phyloP scores from a whole-genome alignment of 106 monocot genomes.

The Iris macrosiphon region DNA sequence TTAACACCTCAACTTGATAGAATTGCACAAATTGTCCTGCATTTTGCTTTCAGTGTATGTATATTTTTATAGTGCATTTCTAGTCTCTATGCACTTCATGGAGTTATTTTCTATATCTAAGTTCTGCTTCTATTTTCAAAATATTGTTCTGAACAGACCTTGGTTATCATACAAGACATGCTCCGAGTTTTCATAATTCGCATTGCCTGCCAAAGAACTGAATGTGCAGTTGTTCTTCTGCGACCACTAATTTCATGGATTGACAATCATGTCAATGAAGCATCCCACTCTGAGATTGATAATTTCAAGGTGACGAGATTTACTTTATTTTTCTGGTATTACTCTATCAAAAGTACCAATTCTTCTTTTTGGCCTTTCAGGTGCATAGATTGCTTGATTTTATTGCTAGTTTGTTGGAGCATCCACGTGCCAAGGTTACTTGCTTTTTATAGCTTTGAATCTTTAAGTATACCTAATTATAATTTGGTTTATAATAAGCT shows the following conservation, averaged over 20 bases:
- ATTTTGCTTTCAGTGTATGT: slow-evolving; percentile 81
- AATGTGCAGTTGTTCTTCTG: slow-evolving; percentile 71
- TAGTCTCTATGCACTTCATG: too few relatives aligned
- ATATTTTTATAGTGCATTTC: neutral
- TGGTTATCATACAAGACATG: slow-evolving; percentile 84
- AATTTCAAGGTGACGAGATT: slow-evolving; percentile 52
- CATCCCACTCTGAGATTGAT: slow-evolving; percentile 46
- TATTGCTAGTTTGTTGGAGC: slow-evolving; percentile 74
- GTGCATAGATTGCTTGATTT: slow-evolving; percentile 76
- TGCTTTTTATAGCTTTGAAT: neutral
- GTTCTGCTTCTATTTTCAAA: neutral
- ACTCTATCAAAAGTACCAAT: slow-evolving; percentile 1
- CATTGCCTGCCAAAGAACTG: slow-evolving; percentile 60
- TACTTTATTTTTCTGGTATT: neutral
- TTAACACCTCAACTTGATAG: slow-evolving; percentile 66
- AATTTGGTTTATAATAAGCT: too few relatives aligned
- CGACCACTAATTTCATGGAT: slow-evolving; percentile 72
- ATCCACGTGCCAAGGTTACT: slow-evolving; percentile 65
- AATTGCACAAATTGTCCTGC: slow-evolving; percentile 63
- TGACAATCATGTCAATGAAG: slow-evolving; percentile 32
- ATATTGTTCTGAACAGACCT: slow-evolving; percentile 33
- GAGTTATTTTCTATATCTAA: neutral
- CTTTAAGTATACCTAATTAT: neutral
- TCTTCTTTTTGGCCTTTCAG: slow-evolving; percentile 27
- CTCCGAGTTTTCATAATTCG: slow-evolving; percentile 86